A percentile compares a stretch with the other conserved stretches of the same genome.
Conservation (phyloP, 441 rosid species). For the Macaranga tanarius region DNA sequence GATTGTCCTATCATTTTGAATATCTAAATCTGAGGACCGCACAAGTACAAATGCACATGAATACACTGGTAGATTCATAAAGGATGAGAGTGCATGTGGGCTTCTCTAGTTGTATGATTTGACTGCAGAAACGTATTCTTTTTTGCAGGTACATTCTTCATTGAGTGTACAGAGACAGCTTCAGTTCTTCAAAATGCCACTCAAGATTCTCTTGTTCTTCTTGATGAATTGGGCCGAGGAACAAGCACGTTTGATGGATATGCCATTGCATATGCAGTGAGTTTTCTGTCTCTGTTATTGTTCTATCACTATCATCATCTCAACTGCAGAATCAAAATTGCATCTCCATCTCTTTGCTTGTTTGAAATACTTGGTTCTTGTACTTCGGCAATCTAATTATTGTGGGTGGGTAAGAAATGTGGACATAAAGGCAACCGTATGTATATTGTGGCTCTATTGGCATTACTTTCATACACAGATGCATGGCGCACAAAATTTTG, state of each 20-base stretch:
- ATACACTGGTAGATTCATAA: not conserved
- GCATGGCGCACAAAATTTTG: not conserved
- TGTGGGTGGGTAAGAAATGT: not conserved
- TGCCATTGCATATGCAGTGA: constrained; percentile 94
- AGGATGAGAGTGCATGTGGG: not conserved
- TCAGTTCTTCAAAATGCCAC: constrained; percentile 95
- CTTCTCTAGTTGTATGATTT: constrained; percentile 14
- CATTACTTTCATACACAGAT: not conserved
- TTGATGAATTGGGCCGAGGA: constrained; percentile 96
- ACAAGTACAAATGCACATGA: not conserved
- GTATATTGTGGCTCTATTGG: not conserved
- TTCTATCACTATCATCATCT: not conserved
- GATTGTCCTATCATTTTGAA: not conserved
- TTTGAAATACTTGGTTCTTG: not conserved
- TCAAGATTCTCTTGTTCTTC: constrained; percentile 86
- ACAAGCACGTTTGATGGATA: constrained; percentile 98
- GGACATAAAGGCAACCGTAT: not conserved
- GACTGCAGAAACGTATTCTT: constrained; percentile 13
- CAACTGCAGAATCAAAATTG: not conserved
- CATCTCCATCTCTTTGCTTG: not conserved
- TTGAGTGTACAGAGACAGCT: constrained; percentile 94
- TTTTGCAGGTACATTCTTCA: constrained; percentile 84
- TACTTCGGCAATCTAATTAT: not conserved
- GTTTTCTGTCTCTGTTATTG: constrained; percentile 20
- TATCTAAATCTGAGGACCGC: constrained; percentile 2